Evolutionary conservation across 768 basidiomycete species (phyloP).

Genomic region (Pholiota molesta): DNA sequence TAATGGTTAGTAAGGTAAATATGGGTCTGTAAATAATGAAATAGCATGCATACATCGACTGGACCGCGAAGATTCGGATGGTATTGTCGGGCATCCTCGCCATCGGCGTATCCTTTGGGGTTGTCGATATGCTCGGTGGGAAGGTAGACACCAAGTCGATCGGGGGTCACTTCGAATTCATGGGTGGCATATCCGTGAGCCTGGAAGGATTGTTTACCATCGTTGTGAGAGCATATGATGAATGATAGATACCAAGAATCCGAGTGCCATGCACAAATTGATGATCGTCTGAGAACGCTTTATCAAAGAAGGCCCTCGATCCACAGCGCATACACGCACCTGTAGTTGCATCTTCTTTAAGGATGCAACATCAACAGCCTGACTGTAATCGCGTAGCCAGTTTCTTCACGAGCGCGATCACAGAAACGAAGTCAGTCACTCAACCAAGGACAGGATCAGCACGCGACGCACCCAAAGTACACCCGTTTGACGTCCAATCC

Average conservation of each 20-base stretch:
- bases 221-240: not conserved
- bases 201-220: slow-evolving; percentile 34
- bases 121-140: slow-evolving; percentile 94
- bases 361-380: slow-evolving; percentile 84
- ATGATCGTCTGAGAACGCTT: slow-evolving; percentile 66
- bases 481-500: slow-evolving; percentile 84
- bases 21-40: slow-evolving; percentile 5
- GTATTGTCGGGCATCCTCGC: slow-evolving; percentile 80
- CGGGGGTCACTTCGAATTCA: slow-evolving; percentile 85
- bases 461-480: slow-evolving; percentile 66
- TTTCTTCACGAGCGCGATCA: slow-evolving; percentile 46
- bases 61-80: slow-evolving; percentile 80
- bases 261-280: slow-evolving; percentile 87
- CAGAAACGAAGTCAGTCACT: not conserved
- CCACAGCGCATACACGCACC: slow-evolving; percentile 38
- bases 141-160: slow-evolving; percentile 84
- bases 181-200: slow-evolving; percentile 81
- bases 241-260: slow-evolving; percentile 69
- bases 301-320: slow-evolving; percentile 3
- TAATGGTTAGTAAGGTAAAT: not conserved
- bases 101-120: slow-evolving; percentile 86
- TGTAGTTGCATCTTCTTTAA: slow-evolving; percentile 72
- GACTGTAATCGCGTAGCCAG: slow-evolving; percentile 90
- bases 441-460: not conserved
- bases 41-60: slow-evolving; percentile 58